Conservation (phyloP, 176 grass and related monocot species). For the Bothriochloa decipiens region DNA sequence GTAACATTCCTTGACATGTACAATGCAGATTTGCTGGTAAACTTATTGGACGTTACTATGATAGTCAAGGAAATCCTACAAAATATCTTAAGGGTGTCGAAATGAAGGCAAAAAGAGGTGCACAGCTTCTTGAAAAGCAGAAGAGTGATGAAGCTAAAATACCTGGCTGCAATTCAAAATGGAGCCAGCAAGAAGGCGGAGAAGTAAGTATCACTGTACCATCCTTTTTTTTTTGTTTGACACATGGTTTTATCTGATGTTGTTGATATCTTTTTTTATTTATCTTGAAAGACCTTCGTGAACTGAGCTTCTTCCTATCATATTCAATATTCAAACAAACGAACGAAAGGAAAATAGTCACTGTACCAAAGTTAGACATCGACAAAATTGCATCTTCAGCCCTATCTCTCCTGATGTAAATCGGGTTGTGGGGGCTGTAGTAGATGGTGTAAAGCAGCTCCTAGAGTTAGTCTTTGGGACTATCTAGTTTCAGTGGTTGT, state of each 20-base stretch:
- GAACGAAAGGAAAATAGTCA: neutral
- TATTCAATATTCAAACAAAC: neutral
- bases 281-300: neutral
- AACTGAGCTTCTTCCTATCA: neutral
- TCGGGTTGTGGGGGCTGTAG: neutral
- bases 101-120: conserved; percentile 87
- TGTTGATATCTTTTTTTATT: neutral
- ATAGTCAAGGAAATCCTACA: conserved; percentile 82
- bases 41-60: conserved; percentile 82
- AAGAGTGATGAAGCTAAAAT: conserved; percentile 87
- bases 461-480: neutral
- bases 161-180: conserved; percentile 88
- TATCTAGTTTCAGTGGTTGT: neutral
- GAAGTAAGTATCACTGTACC: conserved; percentile 52
- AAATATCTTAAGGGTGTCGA: conserved; percentile 92
- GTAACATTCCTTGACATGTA: conserved; percentile 15
- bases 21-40: conserved; percentile 79
- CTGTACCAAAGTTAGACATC: neutral
- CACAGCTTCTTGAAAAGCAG: conserved; percentile 90
- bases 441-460: neutral
- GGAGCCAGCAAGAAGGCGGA: conserved; percentile 87
- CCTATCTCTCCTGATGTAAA: neutral
- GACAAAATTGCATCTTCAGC: neutral
- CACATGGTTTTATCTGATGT: neutral
- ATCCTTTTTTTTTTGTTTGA: neutral